Evolutionary conservation across 495 filamentous ascomycete species (phyloP), one percentile per base, ranked within the genome.

Genomic region (Chlorociboria aeruginascens): DNA sequence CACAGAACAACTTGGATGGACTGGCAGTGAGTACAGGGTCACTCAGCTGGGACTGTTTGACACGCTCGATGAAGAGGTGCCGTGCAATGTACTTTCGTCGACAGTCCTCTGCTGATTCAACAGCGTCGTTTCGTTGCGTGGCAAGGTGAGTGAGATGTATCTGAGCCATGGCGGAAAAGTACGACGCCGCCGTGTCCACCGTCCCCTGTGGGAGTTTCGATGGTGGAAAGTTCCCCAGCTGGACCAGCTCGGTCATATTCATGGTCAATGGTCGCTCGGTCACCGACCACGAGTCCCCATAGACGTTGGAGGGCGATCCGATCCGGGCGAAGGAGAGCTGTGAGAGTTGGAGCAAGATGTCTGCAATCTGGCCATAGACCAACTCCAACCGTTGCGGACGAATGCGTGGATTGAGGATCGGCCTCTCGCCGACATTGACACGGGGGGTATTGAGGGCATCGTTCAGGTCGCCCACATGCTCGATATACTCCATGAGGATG

Each of bases 241-340:
- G 55, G 4, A 66, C 49, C 39, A 66, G 49, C 36, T 65, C 61
- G 28, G 61, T 67, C 59, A 62, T 61, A 16, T 56, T 56, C 3
- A 56, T 50, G 7, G 64, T 30, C 9, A 59, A 56, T n/a, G 61
- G 51, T 6, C 46, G 42, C 1, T 46, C 32, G 1, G 54, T 52
- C 1, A 55, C 48, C 1, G 37, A 14, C 54, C 43, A 56, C 12
- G 14, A 17, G 12, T 35, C 11, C 7, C 53, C 34, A 12, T 57
- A 30, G 14, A 55, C 50, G 30, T 55, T 52, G 14, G 3, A 34
- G 0, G 60, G 42, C 8, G 61, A 59, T 12, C 61, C 63, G 32
- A 66, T 68, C 3, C 47, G 40, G 6, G 44, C 17, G 7, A 61
- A 43, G 2, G 33, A 40, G 20, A 36, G 43, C 17, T 29, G 53